Evolutionary conservation across 257 asterid genomes (phyloP).

Genomic region (Vinca minor): DNA sequence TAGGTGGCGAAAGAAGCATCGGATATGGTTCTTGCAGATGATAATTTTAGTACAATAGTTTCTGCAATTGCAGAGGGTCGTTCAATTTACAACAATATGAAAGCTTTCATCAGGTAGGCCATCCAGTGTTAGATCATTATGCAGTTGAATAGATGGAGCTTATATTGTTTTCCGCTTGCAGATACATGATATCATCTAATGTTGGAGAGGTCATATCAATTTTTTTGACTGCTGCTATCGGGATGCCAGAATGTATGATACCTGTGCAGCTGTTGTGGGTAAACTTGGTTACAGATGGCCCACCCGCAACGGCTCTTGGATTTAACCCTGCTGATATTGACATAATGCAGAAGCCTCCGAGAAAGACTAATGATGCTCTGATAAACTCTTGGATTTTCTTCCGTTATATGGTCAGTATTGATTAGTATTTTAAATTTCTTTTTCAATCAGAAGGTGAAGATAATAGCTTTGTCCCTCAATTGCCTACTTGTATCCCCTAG

Average conservation of each 20-base stretch:
- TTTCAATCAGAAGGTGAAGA: neutral
- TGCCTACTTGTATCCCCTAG: too few relatives aligned
- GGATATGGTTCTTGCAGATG: slow-evolving; percentile 90
- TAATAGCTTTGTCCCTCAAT: neutral
- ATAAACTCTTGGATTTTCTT: slow-evolving; percentile 71
- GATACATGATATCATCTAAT: slow-evolving; percentile 91
- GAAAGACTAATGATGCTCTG: slow-evolving; percentile 67
- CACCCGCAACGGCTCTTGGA: slow-evolving; percentile 93
- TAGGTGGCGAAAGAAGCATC: slow-evolving; percentile 89
- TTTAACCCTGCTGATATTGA: slow-evolving; percentile 85
- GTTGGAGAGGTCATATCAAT: slow-evolving; percentile 84
- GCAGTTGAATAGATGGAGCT: neutral
- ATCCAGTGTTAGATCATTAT: neutral
- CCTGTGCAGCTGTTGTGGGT: slow-evolving; percentile 95
- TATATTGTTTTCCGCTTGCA: slow-evolving; percentile 17
- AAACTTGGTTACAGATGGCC: slow-evolving; percentile 91
- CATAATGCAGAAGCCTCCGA: slow-evolving; percentile 80
- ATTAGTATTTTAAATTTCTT: neutral
- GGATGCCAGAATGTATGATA: slow-evolving; percentile 82
- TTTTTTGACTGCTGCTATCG: slow-evolving; percentile 78
- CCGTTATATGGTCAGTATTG: slow-evolving; percentile 59
- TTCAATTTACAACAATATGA: slow-evolving; percentile 87
- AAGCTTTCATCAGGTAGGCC: slow-evolving; percentile 75
- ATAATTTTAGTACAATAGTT: slow-evolving; percentile 86
- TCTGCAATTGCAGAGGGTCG: slow-evolving; percentile 85